Evolutionary conservation across 352 stramenopile species (phyloP), one percentile per base, ranked within the genome.

Genomic region (Hyaloperonospora brassicae): DNA sequence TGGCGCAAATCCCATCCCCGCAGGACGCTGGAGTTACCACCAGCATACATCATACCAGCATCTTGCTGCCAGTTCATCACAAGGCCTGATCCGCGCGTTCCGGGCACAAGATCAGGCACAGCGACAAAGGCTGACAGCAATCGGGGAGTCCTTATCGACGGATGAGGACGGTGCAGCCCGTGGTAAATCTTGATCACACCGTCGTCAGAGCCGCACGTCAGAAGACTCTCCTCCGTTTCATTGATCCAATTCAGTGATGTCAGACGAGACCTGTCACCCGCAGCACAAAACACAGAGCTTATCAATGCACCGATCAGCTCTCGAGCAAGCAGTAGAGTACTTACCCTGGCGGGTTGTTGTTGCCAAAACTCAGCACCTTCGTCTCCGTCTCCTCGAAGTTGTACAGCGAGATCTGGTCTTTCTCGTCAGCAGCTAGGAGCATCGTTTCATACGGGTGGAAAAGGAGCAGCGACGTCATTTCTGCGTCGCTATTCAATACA

Each of bases 241-340:
- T 99, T 99, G 40, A 99, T 96, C 96, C 96, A 99, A 40, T 73
- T 84, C 22, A 98, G 74, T 0, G 93, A 91, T 25, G 96, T 98
- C 59, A 98, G 86, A 22, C 93, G 70, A 24, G 83, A 93, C 6
- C 82, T 91, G 52, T 50, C 2, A 17, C 23, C 42, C 58, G 11
- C 54, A 53, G 50, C 13, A 35, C 36, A 43, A 27, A 36, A 40
- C n/a, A 30, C 13, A 54, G 22, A 38, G 54, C 2, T 66, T 57
- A 66, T 34, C 10, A 41, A 10, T 38, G 34, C 31, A 50, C 21
- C 3, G 27, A 40, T 35, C 5, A 60, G 13, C 25, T 22, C 45
- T 35, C 24, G 11, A 56, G 41, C 31, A 58, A 17, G 27, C 11
- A 38, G 59, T 14, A 40, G 0, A 6, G 38, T 5, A 80, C 76